phyloP scores from a whole-genome alignment of 352 stramenopile species.

The Pythium monospermum region DNA sequence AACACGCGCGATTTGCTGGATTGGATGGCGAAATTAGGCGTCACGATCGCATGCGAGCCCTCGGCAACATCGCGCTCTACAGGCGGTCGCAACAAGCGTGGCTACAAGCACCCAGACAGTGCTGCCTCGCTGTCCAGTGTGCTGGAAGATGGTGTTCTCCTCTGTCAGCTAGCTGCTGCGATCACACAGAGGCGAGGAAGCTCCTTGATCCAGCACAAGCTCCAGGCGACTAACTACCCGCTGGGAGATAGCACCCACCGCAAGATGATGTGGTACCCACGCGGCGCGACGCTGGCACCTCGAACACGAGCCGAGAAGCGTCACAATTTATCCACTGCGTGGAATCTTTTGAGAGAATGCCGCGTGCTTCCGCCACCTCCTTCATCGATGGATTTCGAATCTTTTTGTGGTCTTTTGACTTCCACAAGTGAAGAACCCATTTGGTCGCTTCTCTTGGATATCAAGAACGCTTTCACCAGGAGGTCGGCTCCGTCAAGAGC shows the following conservation, averaged over 20 bases:
- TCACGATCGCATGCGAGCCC: too few relatives aligned
- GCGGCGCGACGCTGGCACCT: constrained; percentile 1
- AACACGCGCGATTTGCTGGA: not conserved
- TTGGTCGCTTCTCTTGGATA: not conserved
- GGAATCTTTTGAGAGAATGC: constrained; percentile 1
- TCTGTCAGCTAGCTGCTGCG: constrained; percentile 7
- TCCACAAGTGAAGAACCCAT: not conserved
- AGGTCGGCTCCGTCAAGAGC: not conserved
- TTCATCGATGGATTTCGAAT: not conserved
- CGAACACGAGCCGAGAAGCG: constrained; percentile 9
- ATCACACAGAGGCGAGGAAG: constrained; percentile 6
- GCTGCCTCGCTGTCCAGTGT: not conserved
- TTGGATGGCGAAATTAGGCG: too few relatives aligned
- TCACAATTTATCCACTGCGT: constrained; percentile 7
- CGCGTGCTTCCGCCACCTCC: not conserved
- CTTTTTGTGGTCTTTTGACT: not conserved
- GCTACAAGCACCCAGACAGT: too few relatives aligned
- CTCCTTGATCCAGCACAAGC: constrained; percentile 10
- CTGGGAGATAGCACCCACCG: too few relatives aligned
- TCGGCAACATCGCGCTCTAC: too few relatives aligned
- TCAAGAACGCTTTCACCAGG: not conserved
- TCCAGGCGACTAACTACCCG: not conserved
- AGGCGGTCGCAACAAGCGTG: too few relatives aligned
- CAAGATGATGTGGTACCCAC: not conserved
- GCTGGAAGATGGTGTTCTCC: constrained; percentile 2